These are phyloP conservation scores for Pichia paraexigua DNA, from an alignment of 805 yeast genomes.

Conservation along the genomic window DNA sequence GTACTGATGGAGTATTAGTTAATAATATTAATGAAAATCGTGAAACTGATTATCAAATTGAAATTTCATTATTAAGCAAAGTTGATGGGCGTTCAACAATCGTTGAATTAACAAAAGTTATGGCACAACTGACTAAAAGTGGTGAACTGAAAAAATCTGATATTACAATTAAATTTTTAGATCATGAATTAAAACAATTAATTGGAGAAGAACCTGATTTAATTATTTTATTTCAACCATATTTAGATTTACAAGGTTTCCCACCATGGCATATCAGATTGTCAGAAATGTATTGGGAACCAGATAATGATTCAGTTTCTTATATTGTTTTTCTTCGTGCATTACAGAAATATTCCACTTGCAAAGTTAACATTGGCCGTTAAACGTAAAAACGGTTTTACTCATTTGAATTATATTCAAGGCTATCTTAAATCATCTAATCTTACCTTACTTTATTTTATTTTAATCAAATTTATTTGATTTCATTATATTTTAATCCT, in stretches of 20 bases:
- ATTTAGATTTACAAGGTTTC: conserved; percentile 81
- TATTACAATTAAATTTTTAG: conserved; percentile 67
- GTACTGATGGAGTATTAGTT: conserved; percentile 30
- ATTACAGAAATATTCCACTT: conserved; percentile 61
- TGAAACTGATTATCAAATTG: conserved; percentile 39
- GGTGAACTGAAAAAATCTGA: conserved; percentile 57
- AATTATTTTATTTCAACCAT: conserved; percentile 77
- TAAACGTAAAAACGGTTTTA: neutral
- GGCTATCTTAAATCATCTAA: too few species aligned
- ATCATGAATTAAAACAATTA: conserved; percentile 61
- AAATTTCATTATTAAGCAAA: conserved; percentile 57
- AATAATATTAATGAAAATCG: conserved; percentile 18
- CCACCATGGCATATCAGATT: conserved; percentile 98
- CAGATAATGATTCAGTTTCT: conserved; percentile 70
- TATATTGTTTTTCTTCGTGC: conserved; percentile 82
- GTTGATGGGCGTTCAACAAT: conserved; percentile 87
- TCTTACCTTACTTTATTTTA: too few species aligned
- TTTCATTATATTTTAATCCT: too few species aligned
- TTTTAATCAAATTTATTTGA: neutral
- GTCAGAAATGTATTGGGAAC: conserved; percentile 85
- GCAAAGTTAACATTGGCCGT: conserved; percentile 79
- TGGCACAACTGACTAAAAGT: conserved; percentile 63
- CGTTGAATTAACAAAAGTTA: conserved; percentile 78
- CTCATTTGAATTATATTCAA: too few species aligned
- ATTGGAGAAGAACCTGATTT: conserved; percentile 94